Evolutionary conservation across 805 yeast genomes (phyloP).

Genomic region (Ogataea pilisensis): DNA sequence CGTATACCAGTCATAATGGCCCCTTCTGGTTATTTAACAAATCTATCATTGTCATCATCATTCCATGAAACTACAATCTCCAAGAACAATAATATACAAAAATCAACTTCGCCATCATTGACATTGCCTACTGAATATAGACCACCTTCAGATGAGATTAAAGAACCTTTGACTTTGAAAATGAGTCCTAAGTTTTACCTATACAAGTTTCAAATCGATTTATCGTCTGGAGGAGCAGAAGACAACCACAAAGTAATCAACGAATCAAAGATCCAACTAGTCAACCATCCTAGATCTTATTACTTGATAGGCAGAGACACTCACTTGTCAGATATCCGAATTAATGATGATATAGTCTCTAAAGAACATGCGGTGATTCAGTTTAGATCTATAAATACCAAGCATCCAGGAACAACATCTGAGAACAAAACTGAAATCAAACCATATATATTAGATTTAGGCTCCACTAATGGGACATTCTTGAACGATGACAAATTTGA

Average conservation of each 20-base stretch:
- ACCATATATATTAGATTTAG: constrained; percentile 26
- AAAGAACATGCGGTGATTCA: constrained; percentile 30
- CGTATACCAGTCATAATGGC: constrained; percentile 18
- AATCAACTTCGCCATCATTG: not conserved
- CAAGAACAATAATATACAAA: constrained; percentile 2
- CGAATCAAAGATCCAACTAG: constrained; percentile 16
- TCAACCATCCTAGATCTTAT: constrained; percentile 21
- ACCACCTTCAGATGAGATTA: constrained; percentile 19
- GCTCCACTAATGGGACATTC: constrained; percentile 30
- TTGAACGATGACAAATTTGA: constrained; percentile 23
- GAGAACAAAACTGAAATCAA: constrained; percentile 1
- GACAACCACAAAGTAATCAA: constrained; percentile 5
- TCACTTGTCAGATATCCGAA: constrained; percentile 15
- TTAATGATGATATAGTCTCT: constrained; percentile 21
- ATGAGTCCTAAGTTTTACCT: constrained; percentile 11
- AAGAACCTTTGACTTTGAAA: constrained; percentile 9
- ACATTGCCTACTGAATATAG: constrained; percentile 8
- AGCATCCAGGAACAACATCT: no score
- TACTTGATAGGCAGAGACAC: constrained; percentile 24
- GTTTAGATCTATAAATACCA: constrained; percentile 13
- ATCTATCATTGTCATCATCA: constrained; percentile 22
- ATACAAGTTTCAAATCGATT: constrained; percentile 16
- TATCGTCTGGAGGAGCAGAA: no score
- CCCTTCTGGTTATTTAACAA: not conserved
- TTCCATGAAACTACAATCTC: not conserved